A percentile compares a stretch with the other conserved stretches of the same genome.
Evolutionary conservation across 176 grass and related monocot genomes (phyloP).

Genomic region (Eleusine coracana): DNA sequence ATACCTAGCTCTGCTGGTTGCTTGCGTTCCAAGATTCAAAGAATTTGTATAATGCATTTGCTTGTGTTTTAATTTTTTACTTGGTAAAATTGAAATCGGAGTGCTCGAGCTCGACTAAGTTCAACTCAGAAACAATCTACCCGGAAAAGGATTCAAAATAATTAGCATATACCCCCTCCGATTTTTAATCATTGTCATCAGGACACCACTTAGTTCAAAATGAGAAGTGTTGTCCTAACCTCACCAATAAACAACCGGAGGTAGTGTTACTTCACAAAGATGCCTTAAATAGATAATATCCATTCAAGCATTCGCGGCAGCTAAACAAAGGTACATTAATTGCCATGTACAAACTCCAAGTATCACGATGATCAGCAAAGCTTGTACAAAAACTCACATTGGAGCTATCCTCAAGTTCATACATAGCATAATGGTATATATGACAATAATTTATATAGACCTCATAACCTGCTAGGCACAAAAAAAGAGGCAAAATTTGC

Average conservation of each 20-base stretch:
- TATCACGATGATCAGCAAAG: constrained; percentile 9
- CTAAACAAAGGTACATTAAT: not conserved
- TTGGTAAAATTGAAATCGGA: not conserved
- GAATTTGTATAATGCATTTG: not conserved
- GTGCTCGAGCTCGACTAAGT: not conserved
- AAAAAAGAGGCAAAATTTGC: constrained; percentile 61
- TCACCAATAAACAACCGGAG: too few relatives aligned
- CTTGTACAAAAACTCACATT: constrained; percentile 21
- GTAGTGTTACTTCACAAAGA: not conserved
- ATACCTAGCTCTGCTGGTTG: not conserved
- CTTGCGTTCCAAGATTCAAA: not conserved
- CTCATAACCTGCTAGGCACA: constrained; percentile 41
- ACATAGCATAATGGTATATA: constrained; percentile 27
- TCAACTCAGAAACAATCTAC: too few relatives aligned
- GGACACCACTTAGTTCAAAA: too few relatives aligned
- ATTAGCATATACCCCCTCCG: not conserved
- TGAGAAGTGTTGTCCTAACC: too few relatives aligned
- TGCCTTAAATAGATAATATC: not conserved
- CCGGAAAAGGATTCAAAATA: not conserved
- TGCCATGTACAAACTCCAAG: not conserved
- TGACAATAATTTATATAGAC: constrained; percentile 27
- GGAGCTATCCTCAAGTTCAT: constrained; percentile 28
- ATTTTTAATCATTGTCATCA: too few relatives aligned
- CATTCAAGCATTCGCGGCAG: not conserved
- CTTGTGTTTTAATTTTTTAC: not conserved